Percentiles rank a stretch among this genome's conserved stretches.
phyloP scores from a whole-genome alignment of 176 grass and related monocot species.

The Phoenix dactylifera region DNA sequence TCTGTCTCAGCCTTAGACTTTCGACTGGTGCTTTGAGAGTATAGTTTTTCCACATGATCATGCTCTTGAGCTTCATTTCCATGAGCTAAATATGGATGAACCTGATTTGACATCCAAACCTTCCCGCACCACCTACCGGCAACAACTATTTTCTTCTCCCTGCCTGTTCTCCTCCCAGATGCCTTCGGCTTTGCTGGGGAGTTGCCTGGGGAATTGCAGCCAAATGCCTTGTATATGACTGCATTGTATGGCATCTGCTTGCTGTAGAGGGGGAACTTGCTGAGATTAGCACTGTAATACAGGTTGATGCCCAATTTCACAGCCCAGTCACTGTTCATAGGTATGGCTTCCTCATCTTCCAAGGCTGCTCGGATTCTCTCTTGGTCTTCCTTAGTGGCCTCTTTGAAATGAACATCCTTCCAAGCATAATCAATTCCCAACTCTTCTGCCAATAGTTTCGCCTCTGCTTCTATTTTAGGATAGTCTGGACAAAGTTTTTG shows the following conservation, averaged over 20 bases:
- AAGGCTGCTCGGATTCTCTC: conserved; percentile 53
- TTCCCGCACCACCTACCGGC: conserved; percentile 92
- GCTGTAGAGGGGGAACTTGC: conserved; percentile 90
- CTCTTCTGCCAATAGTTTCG: conserved; percentile 68
- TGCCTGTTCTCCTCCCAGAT: conserved; percentile 23
- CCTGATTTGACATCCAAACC: conserved; percentile 98
- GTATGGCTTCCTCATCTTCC: conserved; percentile 81
- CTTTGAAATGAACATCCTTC: conserved; percentile 68
- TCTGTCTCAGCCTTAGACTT: conserved; percentile 17
- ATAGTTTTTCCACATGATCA: conserved; percentile 20
- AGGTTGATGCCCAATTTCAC: conserved; percentile 98
- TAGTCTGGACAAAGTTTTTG: conserved; percentile 44
- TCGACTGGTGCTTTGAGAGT: conserved; percentile 4
- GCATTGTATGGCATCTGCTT: conserved; percentile 97
- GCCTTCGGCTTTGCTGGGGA: conserved; percentile 13
- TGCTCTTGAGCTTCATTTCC: conserved; percentile 28
- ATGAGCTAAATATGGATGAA: conserved; percentile 66
- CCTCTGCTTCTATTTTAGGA: conserved; percentile 66
- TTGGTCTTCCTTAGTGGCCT: conserved; percentile 49
- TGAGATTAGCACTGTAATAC: conserved; percentile 91
- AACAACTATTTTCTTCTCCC: conserved; percentile 71
- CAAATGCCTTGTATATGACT: conserved; percentile 91
- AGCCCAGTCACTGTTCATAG: conserved; percentile 77
- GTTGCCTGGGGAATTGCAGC: conserved; percentile 43
- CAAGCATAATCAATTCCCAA: conserved; percentile 62